phyloP scores from a whole-genome alignment of 257 asterid genomes.

The Solanum paucissectum region DNA sequence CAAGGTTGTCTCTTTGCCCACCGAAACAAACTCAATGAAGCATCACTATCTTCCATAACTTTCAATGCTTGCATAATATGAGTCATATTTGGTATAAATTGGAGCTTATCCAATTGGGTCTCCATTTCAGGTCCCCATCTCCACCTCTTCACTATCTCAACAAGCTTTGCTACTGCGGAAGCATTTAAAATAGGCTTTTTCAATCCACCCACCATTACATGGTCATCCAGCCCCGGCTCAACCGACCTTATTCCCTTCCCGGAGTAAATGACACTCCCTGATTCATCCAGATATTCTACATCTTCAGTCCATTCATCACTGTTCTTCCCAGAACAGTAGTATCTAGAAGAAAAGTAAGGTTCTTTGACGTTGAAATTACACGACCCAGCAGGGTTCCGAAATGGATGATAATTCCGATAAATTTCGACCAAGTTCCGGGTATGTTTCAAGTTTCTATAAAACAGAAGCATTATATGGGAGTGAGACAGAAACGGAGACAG shows the following conservation, averaged over 20 bases:
- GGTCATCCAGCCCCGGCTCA: constrained; percentile 82
- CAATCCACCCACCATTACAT: constrained; percentile 76
- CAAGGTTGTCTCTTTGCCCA: constrained; percentile 91
- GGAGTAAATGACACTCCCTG: constrained; percentile 75
- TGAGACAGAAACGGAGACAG: constrained; percentile 17
- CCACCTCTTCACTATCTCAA: constrained; percentile 91
- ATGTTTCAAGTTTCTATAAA: not conserved
- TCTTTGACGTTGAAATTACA: not conserved
- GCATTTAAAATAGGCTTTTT: constrained; percentile 75
- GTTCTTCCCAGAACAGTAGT: constrained; percentile 37
- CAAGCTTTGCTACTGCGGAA: constrained; percentile 81
- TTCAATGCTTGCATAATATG: constrained; percentile 76
- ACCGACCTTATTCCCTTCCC: constrained; percentile 86
- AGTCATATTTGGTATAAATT: constrained; percentile 73
- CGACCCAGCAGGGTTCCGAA: not conserved
- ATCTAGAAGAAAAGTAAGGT: constrained; percentile 7
- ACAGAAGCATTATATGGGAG: constrained; percentile 20
- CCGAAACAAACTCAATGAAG: constrained; percentile 64
- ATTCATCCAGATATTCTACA: constrained; percentile 73
- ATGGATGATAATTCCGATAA: not conserved
- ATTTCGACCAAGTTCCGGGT: not conserved
- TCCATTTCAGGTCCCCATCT: constrained; percentile 98
- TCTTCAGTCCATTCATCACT: constrained; percentile 68
- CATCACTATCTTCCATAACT: constrained; percentile 65
- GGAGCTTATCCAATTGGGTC: constrained; percentile 68